phyloP scores from a whole-genome alignment of 768 basidiomycete genomes.

The Leccinum uliginosum region DNA sequence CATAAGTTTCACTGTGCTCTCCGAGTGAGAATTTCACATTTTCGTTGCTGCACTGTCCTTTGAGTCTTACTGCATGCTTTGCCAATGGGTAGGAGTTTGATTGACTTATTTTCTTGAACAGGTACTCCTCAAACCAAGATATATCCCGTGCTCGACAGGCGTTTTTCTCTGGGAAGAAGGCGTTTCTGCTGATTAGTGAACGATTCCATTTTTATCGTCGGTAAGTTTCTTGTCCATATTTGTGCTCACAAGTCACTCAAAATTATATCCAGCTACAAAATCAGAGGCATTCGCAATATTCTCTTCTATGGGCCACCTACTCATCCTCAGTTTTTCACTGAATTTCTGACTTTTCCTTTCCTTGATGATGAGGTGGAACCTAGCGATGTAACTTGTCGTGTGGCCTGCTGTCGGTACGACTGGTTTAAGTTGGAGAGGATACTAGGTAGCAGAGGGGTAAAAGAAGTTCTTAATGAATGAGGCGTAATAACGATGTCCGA shows the following conservation, averaged over 20 bases:
- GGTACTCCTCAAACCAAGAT: slow-evolving; percentile 91
- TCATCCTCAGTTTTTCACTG: slow-evolving; percentile 89
- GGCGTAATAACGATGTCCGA: not conserved
- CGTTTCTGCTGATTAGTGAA: slow-evolving; percentile 89
- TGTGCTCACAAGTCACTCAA: not conserved
- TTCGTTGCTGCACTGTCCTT: not conserved
- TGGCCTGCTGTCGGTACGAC: slow-evolving; percentile 87
- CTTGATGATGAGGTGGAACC: slow-evolving; percentile 84
- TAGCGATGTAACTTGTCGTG: slow-evolving; percentile 76
- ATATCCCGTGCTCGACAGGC: slow-evolving; percentile 90
- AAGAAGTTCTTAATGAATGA: slow-evolving; percentile 13
- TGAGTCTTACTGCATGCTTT: not conserved
- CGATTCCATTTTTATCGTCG: slow-evolving; percentile 98
- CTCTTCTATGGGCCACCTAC: slow-evolving; percentile 92
- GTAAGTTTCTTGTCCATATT: slow-evolving; percentile 32
- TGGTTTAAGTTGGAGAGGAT: slow-evolving; percentile 85
- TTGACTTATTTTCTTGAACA: slow-evolving; percentile 26
- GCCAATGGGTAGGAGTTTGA: not conserved
- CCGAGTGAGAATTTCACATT: slow-evolving; percentile 58
- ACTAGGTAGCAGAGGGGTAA: slow-evolving; percentile 24
- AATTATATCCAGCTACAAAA: slow-evolving; percentile 66
- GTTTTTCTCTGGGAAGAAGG: slow-evolving; percentile 84
- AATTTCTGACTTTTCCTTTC: slow-evolving; percentile 88
- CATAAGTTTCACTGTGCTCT: slow-evolving; percentile 77
- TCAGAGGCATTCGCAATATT: slow-evolving; percentile 88